These are phyloP conservation scores for Solanum neorickii DNA, from an alignment of 257 asterid species.

Conservation along the genomic window DNA sequence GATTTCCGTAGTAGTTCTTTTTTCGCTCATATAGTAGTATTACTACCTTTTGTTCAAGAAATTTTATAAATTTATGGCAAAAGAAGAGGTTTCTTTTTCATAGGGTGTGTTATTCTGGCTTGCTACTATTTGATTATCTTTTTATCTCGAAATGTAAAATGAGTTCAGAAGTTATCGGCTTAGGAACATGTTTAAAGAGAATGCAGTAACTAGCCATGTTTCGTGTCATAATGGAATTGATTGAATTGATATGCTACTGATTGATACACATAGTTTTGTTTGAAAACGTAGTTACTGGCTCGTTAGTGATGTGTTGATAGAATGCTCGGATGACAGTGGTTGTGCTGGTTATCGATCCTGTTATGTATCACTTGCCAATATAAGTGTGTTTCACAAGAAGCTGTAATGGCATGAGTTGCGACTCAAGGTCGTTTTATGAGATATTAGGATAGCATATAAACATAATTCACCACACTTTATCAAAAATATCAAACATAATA, in stretches of 20 bases:
- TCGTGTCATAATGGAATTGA: not conserved
- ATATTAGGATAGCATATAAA: not conserved
- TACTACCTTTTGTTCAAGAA: not conserved
- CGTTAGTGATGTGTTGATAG: not conserved
- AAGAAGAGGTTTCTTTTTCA: not conserved
- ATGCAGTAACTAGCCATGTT: not conserved
- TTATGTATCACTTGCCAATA: not conserved
- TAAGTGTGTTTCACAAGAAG: not conserved
- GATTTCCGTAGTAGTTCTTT: not conserved
- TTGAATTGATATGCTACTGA: not conserved
- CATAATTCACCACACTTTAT: not conserved
- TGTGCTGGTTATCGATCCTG: not conserved
- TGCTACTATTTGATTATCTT: not conserved
- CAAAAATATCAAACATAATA: not conserved
- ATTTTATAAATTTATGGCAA: not conserved
- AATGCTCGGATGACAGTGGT: not conserved
- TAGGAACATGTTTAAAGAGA: not conserved
- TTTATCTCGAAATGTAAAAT: not conserved
- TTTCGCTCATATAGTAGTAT: not conserved
- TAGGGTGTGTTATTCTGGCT: not conserved
- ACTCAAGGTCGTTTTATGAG: not conserved
- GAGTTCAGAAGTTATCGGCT: not conserved
- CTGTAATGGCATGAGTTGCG: not conserved
- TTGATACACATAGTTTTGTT: not conserved
- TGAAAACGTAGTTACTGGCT: not conserved